phyloP scores from a whole-genome alignment of 305 asterid species.

The Andrographis paniculata region DNA sequence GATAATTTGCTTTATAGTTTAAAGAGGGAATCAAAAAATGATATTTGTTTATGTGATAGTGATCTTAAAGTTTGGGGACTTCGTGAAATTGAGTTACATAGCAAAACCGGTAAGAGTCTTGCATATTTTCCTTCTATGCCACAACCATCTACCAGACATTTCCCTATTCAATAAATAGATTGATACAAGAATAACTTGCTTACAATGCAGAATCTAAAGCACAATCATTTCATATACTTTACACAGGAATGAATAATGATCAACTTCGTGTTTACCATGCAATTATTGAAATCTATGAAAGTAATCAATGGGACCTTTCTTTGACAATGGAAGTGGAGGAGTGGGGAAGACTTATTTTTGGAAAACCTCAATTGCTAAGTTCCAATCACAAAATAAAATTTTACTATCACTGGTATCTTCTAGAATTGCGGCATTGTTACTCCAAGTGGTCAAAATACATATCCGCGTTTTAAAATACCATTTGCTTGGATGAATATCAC shows the following conservation, averaged over 20 bases:
- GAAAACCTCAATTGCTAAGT: too few relatives aligned
- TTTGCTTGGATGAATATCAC: neutral
- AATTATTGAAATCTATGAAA: too few relatives aligned
- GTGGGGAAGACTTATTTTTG: too few relatives aligned
- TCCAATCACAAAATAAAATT: neutral
- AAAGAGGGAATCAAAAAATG: neutral
- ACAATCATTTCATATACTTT: neutral
- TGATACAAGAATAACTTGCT: neutral
- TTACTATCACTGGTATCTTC: neutral
- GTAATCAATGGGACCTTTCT: too few relatives aligned
- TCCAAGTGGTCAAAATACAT: neutral
- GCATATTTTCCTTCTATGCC: neutral
- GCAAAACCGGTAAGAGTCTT: conserved; percentile 4
- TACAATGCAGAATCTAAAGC: neutral
- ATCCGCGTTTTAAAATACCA: neutral
- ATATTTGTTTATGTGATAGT: neutral
- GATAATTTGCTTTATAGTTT: neutral
- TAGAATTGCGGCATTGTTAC: neutral
- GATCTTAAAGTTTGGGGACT: neutral
- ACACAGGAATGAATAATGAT: too few relatives aligned
- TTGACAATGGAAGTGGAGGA: too few relatives aligned
- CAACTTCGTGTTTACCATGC: too few relatives aligned
- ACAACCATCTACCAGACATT: neutral
- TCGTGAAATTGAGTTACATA: neutral
- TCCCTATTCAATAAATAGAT: neutral